Conservation (phyloP, 768 basidiomycete species). For the Coprinopsis sp. region DNA sequence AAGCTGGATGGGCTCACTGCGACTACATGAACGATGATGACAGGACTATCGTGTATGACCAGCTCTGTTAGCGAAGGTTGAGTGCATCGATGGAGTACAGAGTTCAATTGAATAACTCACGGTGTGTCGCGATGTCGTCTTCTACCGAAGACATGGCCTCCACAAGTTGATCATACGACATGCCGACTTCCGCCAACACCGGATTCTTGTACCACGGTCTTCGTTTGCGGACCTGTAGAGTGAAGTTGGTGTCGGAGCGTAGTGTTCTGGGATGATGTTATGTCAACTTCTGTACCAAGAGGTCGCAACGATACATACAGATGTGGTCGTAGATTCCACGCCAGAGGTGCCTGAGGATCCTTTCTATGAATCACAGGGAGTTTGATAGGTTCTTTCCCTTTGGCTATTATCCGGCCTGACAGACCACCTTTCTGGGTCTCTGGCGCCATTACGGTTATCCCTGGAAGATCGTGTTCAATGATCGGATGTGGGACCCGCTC, state of each 20-base stretch:
- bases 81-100: neutral
- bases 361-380: conserved; percentile 6
- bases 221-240: conserved; percentile 9
- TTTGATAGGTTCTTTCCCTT: conserved; percentile 8
- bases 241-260: conserved; percentile 1
- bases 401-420: conserved; percentile 9
- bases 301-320: conserved; percentile 4
- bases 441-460: conserved; percentile 7
- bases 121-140: conserved; percentile 5
- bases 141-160: conserved; percentile 1
- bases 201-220: conserved; percentile 8
- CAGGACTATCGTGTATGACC: conserved; percentile 10
- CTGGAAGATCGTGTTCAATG: conserved; percentile 3
- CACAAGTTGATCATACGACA: conserved; percentile 2
- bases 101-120: neutral
- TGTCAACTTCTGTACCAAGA: neutral
- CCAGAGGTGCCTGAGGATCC: conserved; percentile 1
- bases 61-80: conserved; percentile 1
- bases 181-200: conserved; percentile 1
- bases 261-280: conserved; percentile 3
- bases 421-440: conserved; percentile 1
- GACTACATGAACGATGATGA: conserved; percentile 11
- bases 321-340: conserved; percentile 12
- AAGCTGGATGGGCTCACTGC: conserved; percentile 9
- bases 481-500: neutral